phyloP scores from a whole-genome alignment of 2,329 filamentous ascomycete species.

The Fusarium veterinarium region DNA sequence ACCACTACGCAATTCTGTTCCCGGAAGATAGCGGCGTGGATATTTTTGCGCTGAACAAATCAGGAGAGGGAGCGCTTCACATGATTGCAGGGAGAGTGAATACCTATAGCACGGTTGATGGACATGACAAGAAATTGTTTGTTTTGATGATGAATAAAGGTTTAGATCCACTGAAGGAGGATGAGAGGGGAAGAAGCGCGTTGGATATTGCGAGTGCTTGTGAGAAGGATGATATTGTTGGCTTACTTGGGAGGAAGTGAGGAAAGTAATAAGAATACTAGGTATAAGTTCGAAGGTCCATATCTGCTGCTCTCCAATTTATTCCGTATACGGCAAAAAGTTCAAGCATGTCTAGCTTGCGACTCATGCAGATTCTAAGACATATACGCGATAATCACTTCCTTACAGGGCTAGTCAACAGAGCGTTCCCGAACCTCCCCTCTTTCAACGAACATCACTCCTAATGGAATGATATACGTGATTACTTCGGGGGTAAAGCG shows the following conservation, averaged over 20 bases:
- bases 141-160: conserved; percentile 29
- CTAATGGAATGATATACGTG: background rate
- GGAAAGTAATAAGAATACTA: background rate
- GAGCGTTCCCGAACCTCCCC: background rate
- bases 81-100: conserved; percentile 4
- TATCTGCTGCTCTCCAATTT: background rate
- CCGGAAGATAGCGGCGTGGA: conserved; percentile 21
- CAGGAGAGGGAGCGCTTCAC: conserved; percentile 35
- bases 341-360: background rate
- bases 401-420: background rate
- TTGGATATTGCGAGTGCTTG: conserved; percentile 41
- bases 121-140: conserved; percentile 34
- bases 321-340: background rate
- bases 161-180: conserved; percentile 38
- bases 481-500: background rate
- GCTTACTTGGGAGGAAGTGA: conserved; percentile 21
- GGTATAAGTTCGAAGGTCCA: background rate
- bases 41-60: conserved; percentile 20
- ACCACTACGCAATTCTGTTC: conserved; percentile 28
- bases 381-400: background rate
- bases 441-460: background rate
- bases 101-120: rapidly evolving
- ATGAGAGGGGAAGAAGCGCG: conserved; percentile 33
- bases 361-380: background rate
- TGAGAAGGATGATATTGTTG: conserved; percentile 35